Evolutionary conservation across 1,284 basidiomycete genomes (phyloP).

Genomic region (Grifola frondosa): DNA sequence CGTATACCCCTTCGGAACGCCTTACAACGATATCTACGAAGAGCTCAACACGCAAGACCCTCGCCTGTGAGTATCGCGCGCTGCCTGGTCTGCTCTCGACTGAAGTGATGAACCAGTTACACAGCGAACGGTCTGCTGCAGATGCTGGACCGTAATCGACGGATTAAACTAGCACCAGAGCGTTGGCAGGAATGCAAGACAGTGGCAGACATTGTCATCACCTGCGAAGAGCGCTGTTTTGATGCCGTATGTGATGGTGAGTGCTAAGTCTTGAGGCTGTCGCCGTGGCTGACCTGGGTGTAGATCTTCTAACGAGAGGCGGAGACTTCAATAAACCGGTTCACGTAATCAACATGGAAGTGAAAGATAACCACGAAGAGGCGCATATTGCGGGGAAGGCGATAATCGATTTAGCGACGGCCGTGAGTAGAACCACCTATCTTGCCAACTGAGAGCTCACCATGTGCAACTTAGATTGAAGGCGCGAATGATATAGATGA

Average conservation of each 20-base stretch:
- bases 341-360: constrained; percentile 97
- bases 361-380: constrained; percentile 99
- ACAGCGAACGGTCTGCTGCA: constrained; percentile 94
- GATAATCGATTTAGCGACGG: constrained; percentile 89
- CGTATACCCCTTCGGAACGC: constrained; percentile 97
- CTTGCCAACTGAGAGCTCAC: constrained; percentile 1
- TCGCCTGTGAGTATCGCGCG: constrained; percentile 61
- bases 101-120: constrained; percentile 55
- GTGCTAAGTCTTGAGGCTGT: constrained; percentile 26
- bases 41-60: constrained; percentile 89
- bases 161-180: constrained; percentile 91
- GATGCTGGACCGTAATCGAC: constrained; percentile 96
- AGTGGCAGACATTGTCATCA: constrained; percentile 94
- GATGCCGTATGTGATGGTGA: constrained; percentile 97
- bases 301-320: constrained; percentile 86
- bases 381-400: constrained; percentile 94
- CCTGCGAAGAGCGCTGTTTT: constrained; percentile 98
- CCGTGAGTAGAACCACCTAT: constrained; percentile 54
- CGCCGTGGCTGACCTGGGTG: constrained; percentile 12
- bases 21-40: constrained; percentile 94
- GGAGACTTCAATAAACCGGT: constrained; percentile 94
- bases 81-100: constrained; percentile 3
- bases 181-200: constrained; percentile 93
- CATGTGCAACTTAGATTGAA: constrained; percentile 82
- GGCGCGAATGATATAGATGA: constrained; percentile 83